These are phyloP conservation scores for Phellopilus nigrolimitatus DNA, from an alignment of 1,284 basidiomycete genomes.

Conservation along the genomic window DNA sequence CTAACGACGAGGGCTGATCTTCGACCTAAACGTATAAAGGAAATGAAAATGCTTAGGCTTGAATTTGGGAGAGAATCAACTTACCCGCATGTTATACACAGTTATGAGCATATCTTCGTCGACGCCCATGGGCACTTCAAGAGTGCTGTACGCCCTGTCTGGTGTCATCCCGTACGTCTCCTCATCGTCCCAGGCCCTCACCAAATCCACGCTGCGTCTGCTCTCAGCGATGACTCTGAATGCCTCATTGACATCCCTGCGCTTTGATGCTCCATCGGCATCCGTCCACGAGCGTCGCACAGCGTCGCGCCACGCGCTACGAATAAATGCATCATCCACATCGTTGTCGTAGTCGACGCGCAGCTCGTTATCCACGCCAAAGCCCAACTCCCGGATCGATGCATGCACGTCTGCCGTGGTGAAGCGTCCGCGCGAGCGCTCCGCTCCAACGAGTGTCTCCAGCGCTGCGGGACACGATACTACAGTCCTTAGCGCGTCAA, in stretches of 20 bases:
- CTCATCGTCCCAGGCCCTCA: conserved; percentile 48
- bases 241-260: conserved; percentile 54
- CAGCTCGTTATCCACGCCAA: conserved; percentile 55
- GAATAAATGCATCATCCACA: conserved; percentile 62
- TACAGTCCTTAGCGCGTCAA: conserved; percentile 41
- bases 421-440: conserved; percentile 61
- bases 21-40: conserved; percentile 45
- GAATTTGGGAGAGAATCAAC: conserved; percentile 26
- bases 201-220: conserved; percentile 45
- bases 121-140: conserved; percentile 65
- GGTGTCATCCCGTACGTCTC: conserved; percentile 61
- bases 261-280: conserved; percentile 36
- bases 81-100: conserved; percentile 68
- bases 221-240: conserved; percentile 61
- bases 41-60: conserved; percentile 11
- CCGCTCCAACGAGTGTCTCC: conserved; percentile 51
- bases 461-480: conserved; percentile 40
- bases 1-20: conserved; percentile 59
- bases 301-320: conserved; percentile 61
- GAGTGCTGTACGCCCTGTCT: conserved; percentile 65
- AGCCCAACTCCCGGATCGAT: conserved; percentile 53
- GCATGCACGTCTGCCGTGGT: conserved; percentile 45
- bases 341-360: conserved; percentile 61
- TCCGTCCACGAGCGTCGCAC: conserved; percentile 61
- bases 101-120: conserved; percentile 76